These are phyloP conservation scores for Phytophthora podocarpi DNA, from an alignment of 352 stramenopile species.

Conservation along the genomic window DNA sequence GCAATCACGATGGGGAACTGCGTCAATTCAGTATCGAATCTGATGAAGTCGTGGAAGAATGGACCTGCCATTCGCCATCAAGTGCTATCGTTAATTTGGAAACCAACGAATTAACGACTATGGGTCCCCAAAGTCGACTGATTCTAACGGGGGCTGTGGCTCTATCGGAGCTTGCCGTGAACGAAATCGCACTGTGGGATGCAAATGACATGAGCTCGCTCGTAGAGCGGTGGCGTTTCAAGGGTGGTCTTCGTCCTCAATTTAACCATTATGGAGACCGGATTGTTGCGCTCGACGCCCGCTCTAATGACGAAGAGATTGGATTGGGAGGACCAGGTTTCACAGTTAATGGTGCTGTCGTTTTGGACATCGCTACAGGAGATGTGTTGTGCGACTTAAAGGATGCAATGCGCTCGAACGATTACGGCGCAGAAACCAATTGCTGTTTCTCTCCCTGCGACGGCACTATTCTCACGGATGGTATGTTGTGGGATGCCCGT, in stretches of 20 bases:
- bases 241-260: slow-evolving; percentile 55
- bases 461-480: slow-evolving; percentile 75
- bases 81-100: slow-evolving; percentile 73
- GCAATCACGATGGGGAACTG: slow-evolving; percentile 75
- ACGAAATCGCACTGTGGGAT: slow-evolving; percentile 80
- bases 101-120: slow-evolving; percentile 67
- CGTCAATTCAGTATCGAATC: slow-evolving; percentile 62
- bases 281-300: slow-evolving; percentile 68
- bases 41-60: slow-evolving; percentile 74
- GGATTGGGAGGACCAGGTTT: slow-evolving; percentile 35
- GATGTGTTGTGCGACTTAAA: slow-evolving; percentile 63
- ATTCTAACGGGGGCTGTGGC: slow-evolving; percentile 62
- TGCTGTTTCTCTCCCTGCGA: slow-evolving; percentile 80
- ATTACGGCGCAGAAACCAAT: slow-evolving; percentile 80
- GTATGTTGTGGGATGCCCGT: slow-evolving; percentile 83
- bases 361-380: slow-evolving; percentile 76
- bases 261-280: slow-evolving; percentile 85
- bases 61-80: slow-evolving; percentile 73
- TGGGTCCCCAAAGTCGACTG: slow-evolving; percentile 55
- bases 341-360: slow-evolving; percentile 52
- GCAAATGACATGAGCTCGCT: slow-evolving; percentile 61
- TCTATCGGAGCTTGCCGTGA: slow-evolving; percentile 51
- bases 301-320: slow-evolving; percentile 37
- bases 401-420: slow-evolving; percentile 70
- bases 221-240: slow-evolving; percentile 67